Percentiles rank a stretch among this genome's conserved stretches.
phyloP scores from a whole-genome alignment of 2,329 filamentous ascomycete genomes.

The Epichloe baconii region DNA sequence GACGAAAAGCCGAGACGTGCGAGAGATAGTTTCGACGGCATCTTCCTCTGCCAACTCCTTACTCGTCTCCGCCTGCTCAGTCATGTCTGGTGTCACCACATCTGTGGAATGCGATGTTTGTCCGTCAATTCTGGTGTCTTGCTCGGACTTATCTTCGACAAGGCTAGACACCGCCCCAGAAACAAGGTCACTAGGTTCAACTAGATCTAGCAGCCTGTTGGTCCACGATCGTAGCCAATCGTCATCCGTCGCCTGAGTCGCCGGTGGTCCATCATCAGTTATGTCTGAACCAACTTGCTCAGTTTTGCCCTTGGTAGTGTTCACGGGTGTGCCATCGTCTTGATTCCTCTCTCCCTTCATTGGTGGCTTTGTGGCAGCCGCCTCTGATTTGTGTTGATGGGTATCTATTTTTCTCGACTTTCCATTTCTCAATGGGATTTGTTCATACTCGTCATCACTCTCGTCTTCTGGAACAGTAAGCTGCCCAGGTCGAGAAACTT shows the following conservation, averaged over 20 bases:
- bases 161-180: constrained; percentile 7
- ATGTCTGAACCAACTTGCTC: constrained; percentile 11
- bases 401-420: constrained; percentile 28
- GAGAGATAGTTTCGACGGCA: constrained; percentile 47
- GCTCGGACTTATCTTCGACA: constrained; percentile 5
- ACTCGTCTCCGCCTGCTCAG: constrained; percentile 17
- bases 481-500: constrained; percentile 10
- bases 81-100: constrained; percentile 13
- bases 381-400: constrained; percentile 4
- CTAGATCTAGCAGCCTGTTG: constrained; percentile 70
- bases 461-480: constrained; percentile 38
- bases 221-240: constrained; percentile 90
- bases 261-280: constrained; percentile 14
- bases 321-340: constrained; percentile 1
- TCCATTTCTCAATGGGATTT: constrained; percentile 39
- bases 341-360: constrained; percentile 6
- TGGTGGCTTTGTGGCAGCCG: constrained; percentile 2
- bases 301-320: constrained; percentile 5
- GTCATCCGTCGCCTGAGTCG: constrained; percentile 51
- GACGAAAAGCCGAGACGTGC: constrained; percentile 71
- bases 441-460: constrained; percentile 66
- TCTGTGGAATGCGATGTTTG: constrained; percentile 15
- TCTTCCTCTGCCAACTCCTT: constrained; percentile 14
- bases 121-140: constrained; percentile 11
- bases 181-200: constrained; percentile 55